Base-by-base conservation (phyloP, 2,329 filamentous ascomycete species). In the Scedosporium minutisporum region DNA sequence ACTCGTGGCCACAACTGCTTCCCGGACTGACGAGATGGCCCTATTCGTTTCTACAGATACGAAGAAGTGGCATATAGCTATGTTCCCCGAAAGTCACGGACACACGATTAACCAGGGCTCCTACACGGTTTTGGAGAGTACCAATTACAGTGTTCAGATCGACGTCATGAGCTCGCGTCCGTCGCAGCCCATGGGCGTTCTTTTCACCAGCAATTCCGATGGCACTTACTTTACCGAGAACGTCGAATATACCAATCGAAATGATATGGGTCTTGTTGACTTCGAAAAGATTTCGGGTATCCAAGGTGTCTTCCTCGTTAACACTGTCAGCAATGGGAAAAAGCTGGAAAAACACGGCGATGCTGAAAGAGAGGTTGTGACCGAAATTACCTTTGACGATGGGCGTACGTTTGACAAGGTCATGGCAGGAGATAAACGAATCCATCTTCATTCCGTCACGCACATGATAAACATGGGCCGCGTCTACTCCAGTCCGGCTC, bases 191-290 rank as follows among this genome's bases (percentile, higher is more conserved):
- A 93, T 96, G 84, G 96, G 95, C 41, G 87, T 89, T 10, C 80
- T 99, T 63, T 93, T 97, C 70, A 96, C 92, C 5, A 97, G 93
- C 72, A 99, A 99, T 73, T 97, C 93, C 38, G 96, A 97, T 71
- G 95, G 95, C 65, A 97, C 92, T 2, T 97, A 93, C 74, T 99
- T 97, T 72, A 95, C 90, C 2, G 87, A 89, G 70, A 97, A 96
- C 69, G 83, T 93, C 63, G 90, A 96, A 64, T 89, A 97, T 73
- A 97, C 93, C 41, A 97, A 99, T 73, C 89, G 93, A 69, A 89
- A 93, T 69, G 68, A 72, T 9, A 76, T 77, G 29, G 92, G 91
- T 2, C 84, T 87, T 63, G 93, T 99, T 60, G 95, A 99, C 73
- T 99, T 97, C 69, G 95, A 99, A 72, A 96, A 96, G 75, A 87